Percentiles rank a stretch among this genome's conserved stretches.
phyloP scores from a whole-genome alignment of 345 rosid species.

The Populus deltoides region DNA sequence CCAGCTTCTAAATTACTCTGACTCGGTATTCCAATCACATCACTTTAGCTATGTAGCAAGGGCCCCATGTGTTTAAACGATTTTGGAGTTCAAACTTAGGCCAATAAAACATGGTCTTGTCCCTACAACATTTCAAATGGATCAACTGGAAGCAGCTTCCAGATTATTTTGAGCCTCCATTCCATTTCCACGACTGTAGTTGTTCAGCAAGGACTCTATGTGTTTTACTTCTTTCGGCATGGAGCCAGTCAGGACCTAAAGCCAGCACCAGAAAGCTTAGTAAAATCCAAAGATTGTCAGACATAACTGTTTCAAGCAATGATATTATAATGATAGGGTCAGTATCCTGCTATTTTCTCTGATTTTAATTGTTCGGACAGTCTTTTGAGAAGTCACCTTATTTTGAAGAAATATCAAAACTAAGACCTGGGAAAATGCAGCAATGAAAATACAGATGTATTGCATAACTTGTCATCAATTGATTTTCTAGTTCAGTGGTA shows the following conservation, averaged over 20 bases:
- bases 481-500: too few relatives aligned
- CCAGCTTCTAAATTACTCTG: neutral
- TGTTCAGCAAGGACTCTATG: constrained; percentile 63
- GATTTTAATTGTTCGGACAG: neutral
- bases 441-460: too few relatives aligned
- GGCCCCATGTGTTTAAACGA: neutral
- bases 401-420: neutral
- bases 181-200: constrained; percentile 34
- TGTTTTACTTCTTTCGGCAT: constrained; percentile 91
- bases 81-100: neutral
- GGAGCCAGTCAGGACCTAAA: constrained; percentile 89
- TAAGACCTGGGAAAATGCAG: neutral
- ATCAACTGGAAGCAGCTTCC: constrained; percentile 24
- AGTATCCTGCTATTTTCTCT: neutral
- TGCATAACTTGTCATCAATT: too few relatives aligned
- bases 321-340: neutral
- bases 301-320: neutral
- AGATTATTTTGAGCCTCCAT: constrained; percentile 11
- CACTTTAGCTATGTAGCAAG: neutral
- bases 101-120: neutral
- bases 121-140: neutral
- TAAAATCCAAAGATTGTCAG: neutral
- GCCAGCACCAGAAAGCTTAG: neutral
- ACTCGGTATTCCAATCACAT: neutral
- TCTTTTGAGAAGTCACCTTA: neutral